phyloP scores from a whole-genome alignment of 2,329 filamentous ascomycete species.

The Penicillium sp. region DNA sequence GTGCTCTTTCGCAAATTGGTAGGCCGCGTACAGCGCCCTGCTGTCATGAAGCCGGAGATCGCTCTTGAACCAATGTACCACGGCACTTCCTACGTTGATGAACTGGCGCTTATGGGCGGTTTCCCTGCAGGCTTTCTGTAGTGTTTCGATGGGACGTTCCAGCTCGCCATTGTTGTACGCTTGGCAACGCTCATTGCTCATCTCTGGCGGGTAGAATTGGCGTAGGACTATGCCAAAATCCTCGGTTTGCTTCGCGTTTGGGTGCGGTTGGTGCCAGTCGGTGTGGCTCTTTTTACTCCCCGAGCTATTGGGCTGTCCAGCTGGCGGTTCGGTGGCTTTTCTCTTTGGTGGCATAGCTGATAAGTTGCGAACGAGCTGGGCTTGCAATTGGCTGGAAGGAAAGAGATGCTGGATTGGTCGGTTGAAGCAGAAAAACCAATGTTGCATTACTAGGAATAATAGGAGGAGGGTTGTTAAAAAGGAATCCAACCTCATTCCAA shows the following conservation, averaged over 20 bases:
- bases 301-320: conserved; percentile 1
- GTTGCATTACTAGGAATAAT: background rate
- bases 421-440: background rate
- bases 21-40: conserved; percentile 65
- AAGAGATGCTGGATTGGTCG: background rate
- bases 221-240: conserved; percentile 64
- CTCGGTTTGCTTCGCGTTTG: conserved; percentile 41
- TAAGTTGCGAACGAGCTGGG: background rate
- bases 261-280: conserved; percentile 27
- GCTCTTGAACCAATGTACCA: conserved; percentile 89
- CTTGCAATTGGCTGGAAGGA: background rate
- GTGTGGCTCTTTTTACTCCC: conserved; percentile 18
- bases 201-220: conserved; percentile 80
- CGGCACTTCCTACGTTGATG: conserved; percentile 57
- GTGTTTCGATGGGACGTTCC: conserved; percentile 68
- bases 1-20: conserved; percentile 62
- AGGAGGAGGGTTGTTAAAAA: background rate
- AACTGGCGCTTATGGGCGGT: conserved; percentile 56
- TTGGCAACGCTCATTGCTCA: conserved; percentile 73
- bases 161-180: conserved; percentile 70
- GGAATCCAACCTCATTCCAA: background rate
- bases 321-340: conserved; percentile 18
- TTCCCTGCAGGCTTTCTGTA: conserved; percentile 60
- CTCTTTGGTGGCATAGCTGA: conserved; percentile 28
- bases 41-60: conserved; percentile 76